phyloP scores from a whole-genome alignment of 192 early-diverging fungal genomes.

The Funneliformis mosseae region DNA sequence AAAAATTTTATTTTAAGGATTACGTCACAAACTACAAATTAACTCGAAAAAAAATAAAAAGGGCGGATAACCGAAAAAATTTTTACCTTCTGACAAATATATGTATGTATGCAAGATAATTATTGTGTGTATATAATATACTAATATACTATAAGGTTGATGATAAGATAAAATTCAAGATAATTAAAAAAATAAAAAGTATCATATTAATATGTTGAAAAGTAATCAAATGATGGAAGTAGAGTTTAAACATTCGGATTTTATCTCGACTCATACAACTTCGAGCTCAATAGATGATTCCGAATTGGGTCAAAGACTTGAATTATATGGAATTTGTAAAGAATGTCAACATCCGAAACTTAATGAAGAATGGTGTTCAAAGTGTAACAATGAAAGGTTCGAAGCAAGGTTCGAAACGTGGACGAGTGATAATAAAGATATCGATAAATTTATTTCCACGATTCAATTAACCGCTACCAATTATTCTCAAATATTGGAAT shows the following conservation, averaged over 20 bases:
- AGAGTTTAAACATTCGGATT: background rate
- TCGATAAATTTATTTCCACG: slow-evolving; percentile 17
- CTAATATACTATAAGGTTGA: too few species aligned
- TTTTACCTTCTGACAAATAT: too few species aligned
- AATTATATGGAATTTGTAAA: slow-evolving; percentile 24
- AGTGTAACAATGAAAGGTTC: slow-evolving; percentile 12
- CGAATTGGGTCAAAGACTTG: background rate
- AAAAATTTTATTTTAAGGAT: too few species aligned
- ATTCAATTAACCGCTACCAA: slow-evolving; percentile 9
- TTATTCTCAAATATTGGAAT: slow-evolving; percentile 23
- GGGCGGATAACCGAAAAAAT: too few species aligned
- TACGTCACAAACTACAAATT: too few species aligned
- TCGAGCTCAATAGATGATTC: slow-evolving; percentile 4
- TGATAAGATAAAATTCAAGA: background rate
- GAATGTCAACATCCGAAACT: slow-evolving; percentile 23
- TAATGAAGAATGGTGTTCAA: slow-evolving; percentile 22
- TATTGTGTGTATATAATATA: too few species aligned
- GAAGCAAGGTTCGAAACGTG: background rate
- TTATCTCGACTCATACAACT: background rate
- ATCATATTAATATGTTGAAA: too few species aligned
- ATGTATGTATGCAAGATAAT: too few species aligned
- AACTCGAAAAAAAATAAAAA: too few species aligned
- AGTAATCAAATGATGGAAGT: background rate
- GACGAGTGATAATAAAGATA: slow-evolving; percentile 23
- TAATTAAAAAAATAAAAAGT: background rate